Base-by-base conservation (phyloP, 2,329 filamentous ascomycete genomes). In the Fusarium sp. region DNA sequence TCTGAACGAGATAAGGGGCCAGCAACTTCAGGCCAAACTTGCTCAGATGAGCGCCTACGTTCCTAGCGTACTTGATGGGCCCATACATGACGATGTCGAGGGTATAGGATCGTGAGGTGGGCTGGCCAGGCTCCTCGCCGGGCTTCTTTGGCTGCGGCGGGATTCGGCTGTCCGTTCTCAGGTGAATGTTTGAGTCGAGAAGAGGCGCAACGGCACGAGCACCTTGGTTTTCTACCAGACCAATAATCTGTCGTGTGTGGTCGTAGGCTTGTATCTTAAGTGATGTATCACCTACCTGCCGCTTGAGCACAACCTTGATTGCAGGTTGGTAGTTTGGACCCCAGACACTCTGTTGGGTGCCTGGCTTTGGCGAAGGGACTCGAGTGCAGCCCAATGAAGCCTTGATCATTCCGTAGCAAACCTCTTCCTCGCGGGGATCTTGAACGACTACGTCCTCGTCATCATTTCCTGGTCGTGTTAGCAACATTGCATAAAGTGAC, bases 31-130 rank as follows among this genome's bases (percentile, higher is more conserved):
- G 82, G 67, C 91, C 89, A 71, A 88, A 88, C 72, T 90, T 90
- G 67, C 68, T 78, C 58, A 98, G 86, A 64, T 90, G 89, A 59
- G 84, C 88, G 4, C 94, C 95, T 43, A 98, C 88, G 15, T 87
- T 85, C 16, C 86, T 85, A 6, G 89, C 91, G 69, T 89, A 88
- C 64, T 90, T 91, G 42, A 91, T 86, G 11, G 93, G 91, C 2
- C 94, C 94, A 77, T 96, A 98, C 12, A 98, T 80, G 75, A 94
- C 94, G 32, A 97, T 85, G 28, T 93, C 90, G 32, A 96, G 85
- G 18, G 85, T 85, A 68, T 93, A 91, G 5, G 85, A 82, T 25
- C 86, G 84, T 3, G 93, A 94, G 6, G 88, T 89, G 1, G 86
- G 80, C 61, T 88, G 84, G 40, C 94, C 93, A 21, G 89, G 85